A percentile compares a stretch with the other conserved stretches of the same genome.
phyloP scores from a whole-genome alignment of 768 basidiomycete genomes.

The Chalciporus piperatus region DNA sequence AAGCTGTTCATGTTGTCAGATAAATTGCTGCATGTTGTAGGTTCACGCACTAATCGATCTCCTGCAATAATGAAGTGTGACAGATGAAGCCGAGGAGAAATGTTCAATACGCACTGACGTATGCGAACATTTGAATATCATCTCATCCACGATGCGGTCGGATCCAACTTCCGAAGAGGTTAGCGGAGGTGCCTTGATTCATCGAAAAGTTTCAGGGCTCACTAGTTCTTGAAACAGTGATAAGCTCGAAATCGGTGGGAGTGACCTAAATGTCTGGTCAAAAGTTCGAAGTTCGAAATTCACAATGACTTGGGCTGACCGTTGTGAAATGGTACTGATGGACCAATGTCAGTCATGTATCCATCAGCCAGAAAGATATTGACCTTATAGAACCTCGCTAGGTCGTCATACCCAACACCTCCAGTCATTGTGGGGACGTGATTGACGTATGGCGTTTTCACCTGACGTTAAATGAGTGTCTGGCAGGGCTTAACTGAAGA shows the following conservation, averaged over 20 bases:
- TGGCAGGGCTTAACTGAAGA: not conserved
- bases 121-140: conserved; percentile 43
- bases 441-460: conserved; percentile 40
- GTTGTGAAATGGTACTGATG: conserved; percentile 39
- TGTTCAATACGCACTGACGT: conserved; percentile 28
- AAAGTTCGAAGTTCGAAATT: not conserved
- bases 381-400: conserved; percentile 47
- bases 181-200: not conserved
- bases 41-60: conserved; percentile 38
- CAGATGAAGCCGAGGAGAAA: not conserved
- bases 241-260: conserved; percentile 39
- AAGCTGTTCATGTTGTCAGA: conserved; percentile 13
- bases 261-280: conserved; percentile 31
- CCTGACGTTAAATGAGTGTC: conserved; percentile 25
- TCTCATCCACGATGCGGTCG: conserved; percentile 46
- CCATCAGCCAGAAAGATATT: not conserved
- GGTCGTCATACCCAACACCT: conserved; percentile 40
- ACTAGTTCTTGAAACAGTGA: conserved; percentile 43
- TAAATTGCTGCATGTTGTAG: not conserved
- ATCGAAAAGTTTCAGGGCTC: conserved; percentile 4
- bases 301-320: conserved; percentile 14
- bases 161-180: conserved; percentile 32
- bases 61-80: conserved; percentile 23
- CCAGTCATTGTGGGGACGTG: conserved; percentile 47
- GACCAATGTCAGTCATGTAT: not conserved